Evolutionary conservation across 179 eudicot genomes (phyloP).

Genomic region (Beta corolliflora): DNA sequence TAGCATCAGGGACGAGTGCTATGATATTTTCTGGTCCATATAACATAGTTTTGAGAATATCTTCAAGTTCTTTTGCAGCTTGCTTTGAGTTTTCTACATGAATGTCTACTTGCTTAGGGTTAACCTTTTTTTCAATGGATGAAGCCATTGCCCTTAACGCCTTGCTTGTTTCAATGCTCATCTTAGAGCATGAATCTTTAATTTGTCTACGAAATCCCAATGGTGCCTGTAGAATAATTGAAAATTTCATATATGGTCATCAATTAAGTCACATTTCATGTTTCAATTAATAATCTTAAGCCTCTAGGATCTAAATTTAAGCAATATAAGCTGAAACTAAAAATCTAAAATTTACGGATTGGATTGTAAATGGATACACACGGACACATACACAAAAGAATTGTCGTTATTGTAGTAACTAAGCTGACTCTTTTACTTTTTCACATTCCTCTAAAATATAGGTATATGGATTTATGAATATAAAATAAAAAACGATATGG

Average conservation of each 20-base stretch:
- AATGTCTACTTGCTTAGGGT: slow-evolving; percentile 28
- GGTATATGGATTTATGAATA: too few species aligned
- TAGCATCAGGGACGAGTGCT: slow-evolving; percentile 40
- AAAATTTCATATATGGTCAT: background rate
- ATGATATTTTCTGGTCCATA: slow-evolving; percentile 25
- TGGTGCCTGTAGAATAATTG: slow-evolving; percentile 25
- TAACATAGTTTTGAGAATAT: slow-evolving; percentile 26
- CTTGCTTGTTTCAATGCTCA: slow-evolving; percentile 55
- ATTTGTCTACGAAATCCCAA: slow-evolving; percentile 45
- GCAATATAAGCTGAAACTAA: too few species aligned
- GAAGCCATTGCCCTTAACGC: slow-evolving; percentile 50
- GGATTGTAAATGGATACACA: too few species aligned
- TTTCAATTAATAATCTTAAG: too few species aligned
- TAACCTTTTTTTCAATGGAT: slow-evolving; percentile 43
- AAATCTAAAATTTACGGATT: too few species aligned
- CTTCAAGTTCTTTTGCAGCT: slow-evolving; percentile 45
- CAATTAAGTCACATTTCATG: too few species aligned
- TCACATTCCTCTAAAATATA: too few species aligned
- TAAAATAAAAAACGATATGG: too few species aligned
- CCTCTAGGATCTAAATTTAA: too few species aligned
- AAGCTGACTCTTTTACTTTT: too few species aligned
- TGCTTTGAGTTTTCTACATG: slow-evolving; percentile 43
- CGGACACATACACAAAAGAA: too few species aligned
- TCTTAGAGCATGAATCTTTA: slow-evolving; percentile 47
- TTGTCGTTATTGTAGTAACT: too few species aligned